Base-by-base conservation (phyloP, 148 eudicot genomes). In the Vaccinium vitisidaea region DNA sequence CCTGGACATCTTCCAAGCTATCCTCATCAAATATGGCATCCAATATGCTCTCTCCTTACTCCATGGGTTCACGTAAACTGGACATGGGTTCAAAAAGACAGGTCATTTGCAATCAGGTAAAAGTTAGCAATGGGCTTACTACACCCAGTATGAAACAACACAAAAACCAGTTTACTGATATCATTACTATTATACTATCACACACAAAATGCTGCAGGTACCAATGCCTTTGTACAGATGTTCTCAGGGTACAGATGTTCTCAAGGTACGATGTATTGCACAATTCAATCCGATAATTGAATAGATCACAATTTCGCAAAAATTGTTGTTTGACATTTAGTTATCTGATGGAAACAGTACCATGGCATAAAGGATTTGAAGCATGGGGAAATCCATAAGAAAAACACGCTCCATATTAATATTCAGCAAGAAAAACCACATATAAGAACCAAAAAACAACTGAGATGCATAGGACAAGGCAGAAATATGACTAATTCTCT, bases 1-100 rank as follows among this genome's bases (percentile, higher is more conserved):
- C 98, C 12, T 90, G 88, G 70, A 63, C 82, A 88, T 88, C 93
- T 43, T 89, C 96, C 65, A 88, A 71, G 81, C 87, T 86, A 70
- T 85, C 90, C 84, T 88, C 96, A 50, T 89, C 93, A 30, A 90
- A 90, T 67, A 93, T 85, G 74, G 86, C 86, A 85, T 92, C 95
- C 21, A 91, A 84, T 55, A 93, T 85, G 83, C 91, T 91, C 80
- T 90, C 91, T 19, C 85, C 92, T 79, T 81, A 88, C 54, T 94
- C 97, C 97, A 95, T 95, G 53, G 77, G 54, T 46, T 74, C 75
- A 65, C 67, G 71, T 86, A 87, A 84, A 43, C 87, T 87, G 83
- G 84, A 79, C 70, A 79, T 49, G 39, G 18, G 32, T 39, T 16
- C 76, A 61, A 84, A 81, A 25, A 52, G 18, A 85, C n/a, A 50